Evolutionary conservation across 495 filamentous ascomycete genomes (phyloP), one percentile per base, ranked within the genome.

Genomic region (Stereocaulon alpinum): DNA sequence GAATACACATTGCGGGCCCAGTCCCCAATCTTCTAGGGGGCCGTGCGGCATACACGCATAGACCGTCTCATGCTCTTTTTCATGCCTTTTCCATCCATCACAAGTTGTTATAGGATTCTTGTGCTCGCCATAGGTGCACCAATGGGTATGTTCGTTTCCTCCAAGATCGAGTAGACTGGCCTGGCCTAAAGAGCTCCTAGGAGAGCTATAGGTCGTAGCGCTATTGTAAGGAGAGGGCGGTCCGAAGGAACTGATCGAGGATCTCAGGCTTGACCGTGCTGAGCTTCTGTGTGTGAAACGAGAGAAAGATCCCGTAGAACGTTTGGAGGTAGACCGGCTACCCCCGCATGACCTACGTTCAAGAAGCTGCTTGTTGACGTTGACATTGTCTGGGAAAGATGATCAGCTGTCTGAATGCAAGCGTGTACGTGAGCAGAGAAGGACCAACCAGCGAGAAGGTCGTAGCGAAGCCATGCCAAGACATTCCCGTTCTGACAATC

Each of bases 1-100:
- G 40, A 59, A 34, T 29, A 34, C 56, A 10, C 47, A 59, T 24
- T 1, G 30, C 17, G 4, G 37, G 44, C 56, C 45, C 10, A 37
- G 22, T 2, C 14, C 29, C 24, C 15, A 18, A 4, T 34, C 2
- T 17, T 42, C 40, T 3, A 59, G 12, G 10, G 37, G 47, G 18
- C 56, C 56, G 29, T 43, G 0, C 32, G 56, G 56, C 56, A 59
- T 59, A 40, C 56, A 59, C 34, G 18, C 17, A 32, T 22, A 59
- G 20, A 24, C 22, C 0, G 4, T 15, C 29, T 59, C 56, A 42
- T 59, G 56, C 22, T 59, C 56, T 51, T 47, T 59, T 34, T 59
- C 56, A 30, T 59, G 56, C 47, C 56, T 59, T 34, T 59, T 59
- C 56, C 56, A 59, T 37, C 56, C 56, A 10, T 59, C 56, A 43